phyloP scores from a whole-genome alignment of 768 basidiomycete genomes.

The Hemileccinum impolitum region DNA sequence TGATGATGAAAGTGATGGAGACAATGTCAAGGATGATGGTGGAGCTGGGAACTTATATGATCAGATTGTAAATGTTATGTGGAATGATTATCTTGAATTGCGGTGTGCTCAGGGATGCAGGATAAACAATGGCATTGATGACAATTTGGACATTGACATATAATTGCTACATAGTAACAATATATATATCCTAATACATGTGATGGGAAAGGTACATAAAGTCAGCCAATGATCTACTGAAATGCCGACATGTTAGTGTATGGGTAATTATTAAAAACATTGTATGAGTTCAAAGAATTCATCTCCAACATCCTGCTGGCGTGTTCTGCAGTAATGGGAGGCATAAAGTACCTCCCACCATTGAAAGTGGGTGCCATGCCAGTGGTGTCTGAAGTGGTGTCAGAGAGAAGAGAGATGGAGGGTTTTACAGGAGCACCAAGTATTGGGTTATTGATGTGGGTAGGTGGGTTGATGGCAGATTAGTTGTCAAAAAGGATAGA shows the following conservation, averaged over 20 bases:
- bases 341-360: not conserved
- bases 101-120: not conserved
- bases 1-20: not conserved
- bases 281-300: not conserved
- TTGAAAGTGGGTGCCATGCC: not conserved
- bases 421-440: no score
- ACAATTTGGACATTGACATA: not conserved
- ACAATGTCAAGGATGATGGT: not conserved
- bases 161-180: not conserved
- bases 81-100: not conserved
- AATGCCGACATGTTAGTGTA: no score
- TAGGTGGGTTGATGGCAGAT: no score
- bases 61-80: not conserved
- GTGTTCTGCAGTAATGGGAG: not conserved
- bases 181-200: no score
- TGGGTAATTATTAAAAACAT: not conserved
- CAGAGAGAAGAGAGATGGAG: not conserved
- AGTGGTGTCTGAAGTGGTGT: not conserved
- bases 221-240: no score
- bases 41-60: not conserved
- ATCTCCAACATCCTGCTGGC: not conserved
- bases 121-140: not conserved
- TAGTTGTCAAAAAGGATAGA: no score
- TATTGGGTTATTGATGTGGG: no score
- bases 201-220: no score